Conservation (phyloP, 169 alveolate genomes). For the Eimeria maxima region DNA sequence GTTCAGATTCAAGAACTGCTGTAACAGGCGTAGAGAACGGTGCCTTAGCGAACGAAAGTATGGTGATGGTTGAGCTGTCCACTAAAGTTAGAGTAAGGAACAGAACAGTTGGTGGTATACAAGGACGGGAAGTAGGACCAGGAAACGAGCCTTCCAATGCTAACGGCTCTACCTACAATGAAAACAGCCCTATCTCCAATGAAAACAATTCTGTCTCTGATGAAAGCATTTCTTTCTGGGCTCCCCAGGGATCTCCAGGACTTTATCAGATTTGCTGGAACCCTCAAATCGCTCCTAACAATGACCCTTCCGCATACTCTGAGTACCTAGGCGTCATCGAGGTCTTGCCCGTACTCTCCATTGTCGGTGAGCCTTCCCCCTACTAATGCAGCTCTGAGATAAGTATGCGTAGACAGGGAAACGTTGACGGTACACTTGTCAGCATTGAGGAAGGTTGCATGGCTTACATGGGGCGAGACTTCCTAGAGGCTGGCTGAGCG, state of each 20-base stretch:
- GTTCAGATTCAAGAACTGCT: background rate
- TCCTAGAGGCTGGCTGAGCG: background rate
- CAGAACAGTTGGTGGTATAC: background rate
- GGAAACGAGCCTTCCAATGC: background rate
- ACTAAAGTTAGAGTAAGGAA: background rate
- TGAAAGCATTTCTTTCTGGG: conserved; percentile 48
- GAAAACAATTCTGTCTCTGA: background rate
- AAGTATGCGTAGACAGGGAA: too few relatives aligned
- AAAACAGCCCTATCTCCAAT: background rate
- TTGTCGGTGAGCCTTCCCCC: conserved; percentile 19
- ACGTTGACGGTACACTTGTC: background rate
- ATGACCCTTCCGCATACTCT: conserved; percentile 64
- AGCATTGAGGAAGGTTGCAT: background rate
- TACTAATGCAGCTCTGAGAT: background rate
- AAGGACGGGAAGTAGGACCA: background rate
- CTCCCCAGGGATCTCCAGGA: conserved; percentile 44
- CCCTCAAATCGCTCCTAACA: conserved; percentile 7
- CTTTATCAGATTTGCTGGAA: conserved; percentile 80
- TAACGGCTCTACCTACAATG: background rate
- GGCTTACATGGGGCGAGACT: background rate
- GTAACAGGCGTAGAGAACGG: background rate
- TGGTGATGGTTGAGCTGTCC: conserved; percentile 47
- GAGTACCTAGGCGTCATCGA: conserved; percentile 70
- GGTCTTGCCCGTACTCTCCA: conserved; percentile 28
- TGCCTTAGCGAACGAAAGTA: background rate